These are phyloP conservation scores for Macrophomina phaseolina DNA, from an alignment of 2,329 filamentous ascomycete genomes.

Conservation along the genomic window DNA sequence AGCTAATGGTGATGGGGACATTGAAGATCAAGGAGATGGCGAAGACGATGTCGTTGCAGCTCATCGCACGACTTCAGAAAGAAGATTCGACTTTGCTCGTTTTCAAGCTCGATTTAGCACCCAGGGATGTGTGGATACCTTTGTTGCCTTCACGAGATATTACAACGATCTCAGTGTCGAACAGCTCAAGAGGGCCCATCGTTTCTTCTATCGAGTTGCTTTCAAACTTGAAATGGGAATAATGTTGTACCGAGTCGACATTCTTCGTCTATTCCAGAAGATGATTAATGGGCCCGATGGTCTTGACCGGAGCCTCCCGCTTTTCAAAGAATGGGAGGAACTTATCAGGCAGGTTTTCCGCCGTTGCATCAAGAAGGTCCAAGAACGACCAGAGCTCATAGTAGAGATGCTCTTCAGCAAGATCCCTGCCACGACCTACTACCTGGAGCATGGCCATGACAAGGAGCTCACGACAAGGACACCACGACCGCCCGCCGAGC, in stretches of 20 bases:
- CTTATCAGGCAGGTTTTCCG: slow-evolving; percentile 83
- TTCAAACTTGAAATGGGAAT: slow-evolving; percentile 95
- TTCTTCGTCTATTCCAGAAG: slow-evolving; percentile 83
- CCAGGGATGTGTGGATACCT: slow-evolving; percentile 87
- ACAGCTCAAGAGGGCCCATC: slow-evolving; percentile 89
- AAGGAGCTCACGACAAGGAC: slow-evolving; percentile 72
- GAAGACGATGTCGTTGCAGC: slow-evolving; percentile 75
- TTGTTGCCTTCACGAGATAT: slow-evolving; percentile 77
- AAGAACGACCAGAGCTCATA: slow-evolving; percentile 82
- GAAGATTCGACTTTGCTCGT: slow-evolving; percentile 90
- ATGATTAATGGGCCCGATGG: slow-evolving; percentile 90
- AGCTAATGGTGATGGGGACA: slow-evolving; percentile 60
- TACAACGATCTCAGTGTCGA: slow-evolving; percentile 79
- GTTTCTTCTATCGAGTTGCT: slow-evolving; percentile 90
- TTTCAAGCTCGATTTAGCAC: slow-evolving; percentile 82
- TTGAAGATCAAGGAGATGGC: slow-evolving; percentile 57
- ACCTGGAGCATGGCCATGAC: slow-evolving; percentile 88
- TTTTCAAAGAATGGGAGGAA: slow-evolving; percentile 90
- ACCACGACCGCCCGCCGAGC: slow-evolving; percentile 74
- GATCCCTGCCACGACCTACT: slow-evolving; percentile 79
- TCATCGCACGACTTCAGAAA: slow-evolving; percentile 74
- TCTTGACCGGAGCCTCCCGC: slow-evolving; percentile 68
- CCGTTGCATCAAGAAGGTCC: slow-evolving; percentile 80
- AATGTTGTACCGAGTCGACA: slow-evolving; percentile 88
- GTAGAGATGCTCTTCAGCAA: slow-evolving; percentile 97